phyloP scores from a whole-genome alignment of 306 rosid genomes.

The Carpinus fangiana region DNA sequence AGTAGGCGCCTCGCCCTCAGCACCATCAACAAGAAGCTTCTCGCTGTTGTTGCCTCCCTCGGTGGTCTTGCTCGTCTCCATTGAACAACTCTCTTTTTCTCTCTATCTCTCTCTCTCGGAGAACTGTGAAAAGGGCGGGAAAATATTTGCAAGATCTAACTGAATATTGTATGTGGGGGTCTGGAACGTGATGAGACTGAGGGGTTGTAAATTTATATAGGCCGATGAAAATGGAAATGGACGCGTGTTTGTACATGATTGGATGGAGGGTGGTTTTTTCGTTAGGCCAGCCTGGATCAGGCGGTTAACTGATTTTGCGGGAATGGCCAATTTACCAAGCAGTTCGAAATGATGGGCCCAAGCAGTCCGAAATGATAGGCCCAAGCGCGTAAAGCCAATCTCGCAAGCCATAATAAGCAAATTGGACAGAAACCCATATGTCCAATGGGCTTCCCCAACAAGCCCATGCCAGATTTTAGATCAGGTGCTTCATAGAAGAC shows the following conservation, averaged over 20 bases:
- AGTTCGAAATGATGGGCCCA: too few species aligned
- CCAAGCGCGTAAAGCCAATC: too few species aligned
- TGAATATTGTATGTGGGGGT: too few species aligned
- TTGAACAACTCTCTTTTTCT: background rate
- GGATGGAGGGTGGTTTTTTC: background rate
- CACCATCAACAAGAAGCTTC: too few species aligned
- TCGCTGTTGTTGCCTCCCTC: too few species aligned
- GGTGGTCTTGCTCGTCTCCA: too few species aligned
- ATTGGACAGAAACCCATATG: too few species aligned
- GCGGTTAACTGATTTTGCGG: background rate
- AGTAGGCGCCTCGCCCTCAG: too few species aligned
- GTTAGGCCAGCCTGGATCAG: background rate
- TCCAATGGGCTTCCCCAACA: background rate
- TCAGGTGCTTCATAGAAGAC: background rate
- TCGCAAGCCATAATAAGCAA: too few species aligned
- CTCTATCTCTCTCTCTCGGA: background rate
- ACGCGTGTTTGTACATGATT: background rate
- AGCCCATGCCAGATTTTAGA: background rate
- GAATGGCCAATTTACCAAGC: background rate
- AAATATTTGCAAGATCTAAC: background rate
- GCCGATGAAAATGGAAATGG: background rate
- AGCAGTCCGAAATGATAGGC: too few species aligned
- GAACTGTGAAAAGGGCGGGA: slow-evolving; percentile 5
- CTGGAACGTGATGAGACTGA: background rate
- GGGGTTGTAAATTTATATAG: background rate